Conservation (phyloP, 2,329 filamentous ascomycete genomes). For the Sporothrix variecibatus region DNA sequence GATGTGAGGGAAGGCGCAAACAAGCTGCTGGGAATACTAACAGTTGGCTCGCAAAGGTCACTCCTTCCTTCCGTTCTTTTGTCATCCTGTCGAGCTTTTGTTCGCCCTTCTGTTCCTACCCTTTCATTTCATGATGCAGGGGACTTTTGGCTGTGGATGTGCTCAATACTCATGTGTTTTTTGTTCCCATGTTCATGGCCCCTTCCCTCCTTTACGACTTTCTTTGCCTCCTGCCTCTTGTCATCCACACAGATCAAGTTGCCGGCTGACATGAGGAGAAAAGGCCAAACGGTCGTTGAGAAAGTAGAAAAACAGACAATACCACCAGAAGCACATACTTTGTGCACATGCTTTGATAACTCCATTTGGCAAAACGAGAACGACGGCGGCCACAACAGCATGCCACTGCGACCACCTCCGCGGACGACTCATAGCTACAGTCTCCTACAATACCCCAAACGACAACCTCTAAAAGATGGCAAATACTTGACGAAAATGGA, state of each 20-base stretch:
- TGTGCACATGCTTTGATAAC: not conserved
- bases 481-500: conserved; percentile 10
- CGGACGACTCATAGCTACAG: not conserved
- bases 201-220: not conserved
- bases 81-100: not conserved
- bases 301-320: not conserved
- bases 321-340: not conserved
- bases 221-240: not conserved
- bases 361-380: not conserved
- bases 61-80: not conserved
- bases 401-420: not conserved
- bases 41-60: not conserved
- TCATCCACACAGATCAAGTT: not conserved
- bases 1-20: not conserved
- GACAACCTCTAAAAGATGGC: not conserved
- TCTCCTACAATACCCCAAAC: not conserved
- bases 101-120: not conserved
- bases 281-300: not conserved
- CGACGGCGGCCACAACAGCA: not conserved
- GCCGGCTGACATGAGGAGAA: not conserved
- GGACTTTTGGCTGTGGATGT: not conserved
- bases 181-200: not conserved
- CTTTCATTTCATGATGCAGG: not conserved
- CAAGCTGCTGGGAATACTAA: not conserved
- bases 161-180: not conserved